phyloP scores from a whole-genome alignment of 2,329 filamentous ascomycete genomes.

The Xylaria sp. region DNA sequence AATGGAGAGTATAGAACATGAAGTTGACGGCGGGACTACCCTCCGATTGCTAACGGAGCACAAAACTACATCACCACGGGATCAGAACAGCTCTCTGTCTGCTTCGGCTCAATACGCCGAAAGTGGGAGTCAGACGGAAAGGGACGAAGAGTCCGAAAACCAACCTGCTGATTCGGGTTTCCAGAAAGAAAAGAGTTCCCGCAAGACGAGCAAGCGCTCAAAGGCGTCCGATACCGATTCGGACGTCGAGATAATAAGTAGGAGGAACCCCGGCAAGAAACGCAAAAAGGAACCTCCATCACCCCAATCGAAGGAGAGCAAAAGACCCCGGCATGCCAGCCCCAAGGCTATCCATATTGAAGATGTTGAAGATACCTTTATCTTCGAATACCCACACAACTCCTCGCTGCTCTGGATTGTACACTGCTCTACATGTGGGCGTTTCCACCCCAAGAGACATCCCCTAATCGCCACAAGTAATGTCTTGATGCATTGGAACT shows the following conservation, averaged over 20 bases:
- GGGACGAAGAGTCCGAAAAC: neutral
- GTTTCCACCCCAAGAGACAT: neutral
- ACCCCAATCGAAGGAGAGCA: neutral
- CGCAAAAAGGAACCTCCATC: neutral
- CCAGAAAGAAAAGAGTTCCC: neutral
- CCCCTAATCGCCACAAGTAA: neutral
- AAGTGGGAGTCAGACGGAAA: no score
- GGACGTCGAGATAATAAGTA: neutral
- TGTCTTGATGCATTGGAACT: neutral
- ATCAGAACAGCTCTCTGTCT: neutral
- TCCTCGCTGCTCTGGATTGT: constrained; percentile 9
- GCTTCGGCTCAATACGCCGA: neutral
- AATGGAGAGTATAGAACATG: neutral
- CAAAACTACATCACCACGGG: neutral
- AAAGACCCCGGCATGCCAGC: neutral
- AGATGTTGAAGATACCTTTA: constrained; percentile 6
- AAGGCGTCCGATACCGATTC: neutral
- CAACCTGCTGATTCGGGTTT: neutral
- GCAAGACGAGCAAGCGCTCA: neutral
- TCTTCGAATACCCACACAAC: constrained; percentile 17
- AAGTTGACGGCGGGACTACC: neutral
- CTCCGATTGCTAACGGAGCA: constrained; percentile 1
- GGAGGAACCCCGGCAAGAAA: neutral
- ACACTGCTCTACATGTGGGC: neutral
- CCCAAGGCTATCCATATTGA: neutral